These are phyloP conservation scores for Chlorophyllum brunneum DNA, from an alignment of 768 basidiomycete genomes.

Conservation along the genomic window DNA sequence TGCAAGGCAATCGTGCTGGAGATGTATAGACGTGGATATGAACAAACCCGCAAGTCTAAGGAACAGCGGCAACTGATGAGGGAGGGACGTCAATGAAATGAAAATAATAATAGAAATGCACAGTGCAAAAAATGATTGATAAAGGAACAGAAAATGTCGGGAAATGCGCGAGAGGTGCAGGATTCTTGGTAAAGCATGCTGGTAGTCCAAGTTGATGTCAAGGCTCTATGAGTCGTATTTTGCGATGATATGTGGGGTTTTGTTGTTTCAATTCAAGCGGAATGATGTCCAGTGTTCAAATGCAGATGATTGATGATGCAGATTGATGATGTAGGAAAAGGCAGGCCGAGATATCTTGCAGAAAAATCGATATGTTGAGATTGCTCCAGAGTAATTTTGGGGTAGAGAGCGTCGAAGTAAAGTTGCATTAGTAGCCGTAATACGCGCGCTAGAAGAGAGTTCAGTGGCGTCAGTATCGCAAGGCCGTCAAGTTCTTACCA, in stretches of 20 bases:
- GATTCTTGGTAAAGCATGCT: constrained; percentile 9
- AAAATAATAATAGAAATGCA: constrained; percentile 12
- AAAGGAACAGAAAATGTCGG: constrained; percentile 11
- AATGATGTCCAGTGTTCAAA: constrained; percentile 9
- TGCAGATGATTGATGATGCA: constrained; percentile 14
- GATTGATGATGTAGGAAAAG: constrained; percentile 4
- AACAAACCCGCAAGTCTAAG: constrained; percentile 7
- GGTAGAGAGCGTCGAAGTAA: background rate
- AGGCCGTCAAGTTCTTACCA: constrained; percentile 24
- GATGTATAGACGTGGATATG: background rate
- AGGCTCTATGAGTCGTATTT: background rate
- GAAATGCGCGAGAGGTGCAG: constrained; percentile 4
- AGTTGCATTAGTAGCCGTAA: constrained; percentile 34
- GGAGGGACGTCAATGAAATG: constrained; percentile 5
- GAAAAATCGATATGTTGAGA: constrained; percentile 12
- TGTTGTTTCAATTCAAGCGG: constrained; percentile 6
- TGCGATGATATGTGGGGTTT: background rate
- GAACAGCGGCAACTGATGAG: constrained; percentile 6
- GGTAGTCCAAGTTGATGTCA: constrained; percentile 1
- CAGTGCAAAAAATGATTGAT: constrained; percentile 9
- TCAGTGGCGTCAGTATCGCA: constrained; percentile 7
- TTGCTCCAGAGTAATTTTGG: constrained; percentile 9
- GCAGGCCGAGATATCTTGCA: constrained; percentile 13
- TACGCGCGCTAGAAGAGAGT: constrained; percentile 34
- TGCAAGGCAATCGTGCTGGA: background rate